Base-by-base conservation (phyloP, 2,329 filamentous ascomycete species). In the Alternaria alternata region DNA sequence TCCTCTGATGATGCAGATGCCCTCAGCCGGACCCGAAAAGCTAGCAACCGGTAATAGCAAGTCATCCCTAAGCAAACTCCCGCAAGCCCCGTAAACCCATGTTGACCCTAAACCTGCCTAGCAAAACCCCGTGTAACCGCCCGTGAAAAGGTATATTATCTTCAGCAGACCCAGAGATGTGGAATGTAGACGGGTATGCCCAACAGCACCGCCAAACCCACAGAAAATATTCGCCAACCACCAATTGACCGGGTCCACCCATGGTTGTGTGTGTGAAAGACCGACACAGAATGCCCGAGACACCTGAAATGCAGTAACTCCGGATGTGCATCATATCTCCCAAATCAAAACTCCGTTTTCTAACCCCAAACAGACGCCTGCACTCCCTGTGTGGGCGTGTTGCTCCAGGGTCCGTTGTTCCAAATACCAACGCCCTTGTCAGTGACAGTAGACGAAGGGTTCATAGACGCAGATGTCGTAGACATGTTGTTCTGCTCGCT, bases 321-420 rank as follows among this genome's bases (percentile, higher is more conserved):
- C 75, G 69, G 68, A 77, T 73, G 75, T 76, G 74, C 75, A 75
- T 78, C 72, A 66, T 74, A 59, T 75, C 71, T 74, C 68, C 74
- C 67, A 61, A 72, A 71, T 67, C 69, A 74, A 75, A 73, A 75
- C 57, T 73, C 68, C 68, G 32, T 51, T 63, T 72, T 60, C 34
- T 89, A 97, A 71, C 94, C 94, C 94, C 94, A 98, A 69, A 97
- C 94, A 66, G 93, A 96, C 66, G 94, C 93, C 78, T 96, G 93
- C 63, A 94, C 91, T 66, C 93, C 92, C 63, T 96, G 88, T 55
- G 69, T 75, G 39, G 73, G 63, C 51, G 88, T 88, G 66, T 89
- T 91, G 61, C 93, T 91, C 94, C 94, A 97, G 46, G 94, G 92
- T 39, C 89, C 90, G 67, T 91, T 90, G 75, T 88, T 90, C 94